Evolutionary conservation across 2,329 filamentous ascomycete genomes (phyloP), one percentile per base, ranked within the genome.

Genomic region (Amauroascus niger): DNA sequence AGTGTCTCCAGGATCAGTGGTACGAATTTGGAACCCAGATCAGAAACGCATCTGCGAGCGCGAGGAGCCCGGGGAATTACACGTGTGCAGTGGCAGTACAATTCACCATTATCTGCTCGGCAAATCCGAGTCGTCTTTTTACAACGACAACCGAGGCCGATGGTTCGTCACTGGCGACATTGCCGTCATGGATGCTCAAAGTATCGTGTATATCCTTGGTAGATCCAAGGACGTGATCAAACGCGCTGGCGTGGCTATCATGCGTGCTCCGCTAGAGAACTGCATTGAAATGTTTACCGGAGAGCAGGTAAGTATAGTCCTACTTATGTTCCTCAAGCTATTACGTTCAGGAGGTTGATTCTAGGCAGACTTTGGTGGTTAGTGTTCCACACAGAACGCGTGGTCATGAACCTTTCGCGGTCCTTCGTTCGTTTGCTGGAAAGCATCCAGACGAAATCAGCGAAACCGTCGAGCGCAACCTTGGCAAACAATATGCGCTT

Each of bases 151-250:
- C 6, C 28, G 53, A 16, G 59, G 55, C 9, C 45, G 52, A 13
- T 64, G 61, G 62, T 63, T 64, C 49, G 52, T 55, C 16, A 63
- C 61, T 8, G 63, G 63, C 6, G 62, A 64, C 49, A 39, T 61
- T 3, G 62, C 56, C 1, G 47, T 59, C n/a, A 57, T 63, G 28
- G 53, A 55, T 18, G 9, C 37, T 1, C 46, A 59, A 11, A 59
- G 60, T 9, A 26, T 60, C 6, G 33, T 63, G 1, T 63, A 60
- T 22, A 55, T 64, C 49, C 51, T 64, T 3, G 62, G 62, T 3
- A 44, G 62, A 3, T 53, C 53, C 6, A 64, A 65, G 28, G 59
- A 62, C 53, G 53, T 60, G 1, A 60, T 65, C 49, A 62, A 60
- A 47, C 32, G 57, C n/a, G 55, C 57, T 33, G 61, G 56, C 3